Percentiles rank a stretch among this genome's conserved stretches.
Evolutionary conservation across 352 stramenopile genomes (phyloP).

Genomic region (Phytophthora nicotianae): DNA sequence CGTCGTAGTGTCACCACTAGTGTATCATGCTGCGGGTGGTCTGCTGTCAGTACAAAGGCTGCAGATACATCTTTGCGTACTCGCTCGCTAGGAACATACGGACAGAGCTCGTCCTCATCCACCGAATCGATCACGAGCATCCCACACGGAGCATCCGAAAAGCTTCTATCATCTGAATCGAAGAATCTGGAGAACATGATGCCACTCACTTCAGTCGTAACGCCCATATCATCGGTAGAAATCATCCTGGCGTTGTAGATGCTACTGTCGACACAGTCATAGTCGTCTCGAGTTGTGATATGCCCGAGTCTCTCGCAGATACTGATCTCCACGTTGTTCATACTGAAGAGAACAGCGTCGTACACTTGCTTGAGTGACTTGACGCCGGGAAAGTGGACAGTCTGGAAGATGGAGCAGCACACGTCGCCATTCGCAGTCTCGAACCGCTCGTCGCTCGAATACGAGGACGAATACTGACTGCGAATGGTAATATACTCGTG

Average conservation of each 20-base stretch:
- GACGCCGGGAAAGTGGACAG: conserved; percentile 29
- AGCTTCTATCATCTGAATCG: background rate
- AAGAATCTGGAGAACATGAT: conserved; percentile 13
- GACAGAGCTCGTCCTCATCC: conserved; percentile 33
- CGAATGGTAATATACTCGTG: conserved; percentile 22
- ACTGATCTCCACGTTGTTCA: conserved; percentile 16
- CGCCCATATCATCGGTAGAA: conserved; percentile 12
- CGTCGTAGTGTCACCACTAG: conserved; percentile 15
- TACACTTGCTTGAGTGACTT: conserved; percentile 32
- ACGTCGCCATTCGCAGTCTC: conserved; percentile 19
- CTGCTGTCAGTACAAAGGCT: conserved; percentile 15
- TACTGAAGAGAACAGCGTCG: conserved; percentile 30
- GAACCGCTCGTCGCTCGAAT: conserved; percentile 17
- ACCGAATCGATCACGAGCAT: conserved; percentile 24
- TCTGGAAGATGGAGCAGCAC: conserved; percentile 37
- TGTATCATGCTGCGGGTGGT: background rate
- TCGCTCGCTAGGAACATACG: conserved; percentile 17
- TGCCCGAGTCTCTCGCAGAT: conserved; percentile 42
- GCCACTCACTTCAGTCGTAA: conserved; percentile 13
- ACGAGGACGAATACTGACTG: background rate
- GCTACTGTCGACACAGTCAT: conserved; percentile 21
- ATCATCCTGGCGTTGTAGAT: conserved; percentile 24
- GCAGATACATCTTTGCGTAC: conserved; percentile 25
- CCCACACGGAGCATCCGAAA: conserved; percentile 6
- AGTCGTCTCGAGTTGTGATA: conserved; percentile 36